Evolutionary conservation across 306 rosid species (phyloP).

Genomic region (Casuarina cunninghamiana): DNA sequence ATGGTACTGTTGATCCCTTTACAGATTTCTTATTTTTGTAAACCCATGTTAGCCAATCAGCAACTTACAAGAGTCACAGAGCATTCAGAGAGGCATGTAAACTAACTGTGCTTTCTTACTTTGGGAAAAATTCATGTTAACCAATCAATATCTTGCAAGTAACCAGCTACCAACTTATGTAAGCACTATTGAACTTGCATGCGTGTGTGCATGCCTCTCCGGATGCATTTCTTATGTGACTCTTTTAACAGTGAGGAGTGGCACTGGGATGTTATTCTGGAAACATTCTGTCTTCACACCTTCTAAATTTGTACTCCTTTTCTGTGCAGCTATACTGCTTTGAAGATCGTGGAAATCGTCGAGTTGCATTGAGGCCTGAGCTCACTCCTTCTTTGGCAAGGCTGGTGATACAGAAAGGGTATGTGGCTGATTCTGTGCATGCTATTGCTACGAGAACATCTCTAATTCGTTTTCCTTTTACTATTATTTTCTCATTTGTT

Average conservation of each 20-base stretch:
- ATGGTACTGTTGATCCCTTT: background rate
- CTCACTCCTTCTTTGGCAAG: constrained; percentile 98
- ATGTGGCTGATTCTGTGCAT: constrained; percentile 31
- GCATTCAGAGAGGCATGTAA: too few species aligned
- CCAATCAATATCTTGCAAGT: background rate
- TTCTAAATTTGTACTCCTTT: constrained; percentile 17
- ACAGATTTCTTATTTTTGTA: background rate
- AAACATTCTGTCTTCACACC: background rate
- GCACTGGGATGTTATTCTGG: constrained; percentile 10
- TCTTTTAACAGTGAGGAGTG: constrained; percentile 13
- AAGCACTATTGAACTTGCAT: background rate
- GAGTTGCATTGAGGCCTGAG: constrained; percentile 95
- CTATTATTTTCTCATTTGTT: constrained; percentile 24
- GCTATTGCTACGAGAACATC: background rate
- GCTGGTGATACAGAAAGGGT: constrained; percentile 97
- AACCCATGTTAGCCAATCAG: background rate
- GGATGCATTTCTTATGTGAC: background rate
- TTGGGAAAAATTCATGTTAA: background rate
- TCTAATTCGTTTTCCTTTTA: constrained; percentile 17
- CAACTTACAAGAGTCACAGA: background rate
- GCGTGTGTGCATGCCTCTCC: background rate
- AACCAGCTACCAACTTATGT: background rate
- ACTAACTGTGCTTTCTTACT: background rate
- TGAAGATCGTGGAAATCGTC: constrained; percentile 95
- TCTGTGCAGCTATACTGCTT: constrained; percentile 87